Percentiles rank a stretch among this genome's conserved stretches.
Evolutionary conservation across 2,329 filamentous ascomycete species (phyloP).

Genomic region (Venturia aucupariae): DNA sequence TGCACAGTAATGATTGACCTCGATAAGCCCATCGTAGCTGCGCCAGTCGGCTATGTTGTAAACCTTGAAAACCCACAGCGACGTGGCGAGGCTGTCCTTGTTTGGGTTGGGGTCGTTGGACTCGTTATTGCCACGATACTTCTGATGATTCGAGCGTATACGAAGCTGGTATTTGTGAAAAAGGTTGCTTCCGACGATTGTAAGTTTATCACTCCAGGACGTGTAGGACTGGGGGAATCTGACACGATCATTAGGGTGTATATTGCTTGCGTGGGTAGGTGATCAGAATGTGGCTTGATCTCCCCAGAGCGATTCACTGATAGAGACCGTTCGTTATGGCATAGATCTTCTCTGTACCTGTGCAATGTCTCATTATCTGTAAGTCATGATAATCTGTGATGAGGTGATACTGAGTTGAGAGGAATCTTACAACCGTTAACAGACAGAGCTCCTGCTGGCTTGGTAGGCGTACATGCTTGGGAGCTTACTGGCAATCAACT

Average conservation of each 20-base stretch:
- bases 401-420: not conserved
- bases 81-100: not conserved
- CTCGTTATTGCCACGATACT: not conserved
- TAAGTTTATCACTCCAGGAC: not conserved
- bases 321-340: not conserved
- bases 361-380: not conserved
- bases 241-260: not conserved
- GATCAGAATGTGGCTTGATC: not conserved
- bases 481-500: not conserved
- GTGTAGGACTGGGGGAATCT: not conserved
- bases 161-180: slow-evolving; percentile 1
- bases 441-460: not conserved
- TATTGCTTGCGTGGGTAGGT: not conserved
- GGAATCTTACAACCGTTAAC: not conserved
- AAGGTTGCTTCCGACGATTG: not conserved
- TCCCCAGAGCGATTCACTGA: not conserved
- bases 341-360: not conserved
- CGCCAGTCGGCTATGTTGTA: slow-evolving; percentile 6
- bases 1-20: not conserved
- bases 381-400: not conserved
- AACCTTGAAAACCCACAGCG: slow-evolving; percentile 5
- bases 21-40: not conserved
- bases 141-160: slow-evolving; percentile 7
- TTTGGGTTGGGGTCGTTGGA: not conserved
- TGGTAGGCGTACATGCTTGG: not conserved